These are phyloP conservation scores for Pinus albicaulis DNA, from an alignment of 75 land plant species.

Conservation along the genomic window DNA sequence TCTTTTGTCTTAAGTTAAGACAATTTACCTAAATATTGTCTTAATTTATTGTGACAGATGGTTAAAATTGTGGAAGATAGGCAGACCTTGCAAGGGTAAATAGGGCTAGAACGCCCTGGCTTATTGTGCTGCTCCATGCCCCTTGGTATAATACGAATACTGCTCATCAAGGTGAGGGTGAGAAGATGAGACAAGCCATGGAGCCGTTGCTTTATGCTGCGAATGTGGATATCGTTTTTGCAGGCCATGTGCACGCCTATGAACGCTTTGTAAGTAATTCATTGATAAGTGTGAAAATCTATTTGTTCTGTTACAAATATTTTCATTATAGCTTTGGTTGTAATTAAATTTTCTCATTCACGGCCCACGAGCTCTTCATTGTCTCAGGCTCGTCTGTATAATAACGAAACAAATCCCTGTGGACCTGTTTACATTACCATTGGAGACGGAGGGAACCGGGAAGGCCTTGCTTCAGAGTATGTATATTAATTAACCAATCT, in stretches of 20 bases:
- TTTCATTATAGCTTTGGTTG: no score
- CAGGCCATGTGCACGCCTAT: slow-evolving; percentile 99
- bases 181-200: slow-evolving; percentile 75
- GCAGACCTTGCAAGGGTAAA: slow-evolving; percentile 75
- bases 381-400: slow-evolving; percentile 35
- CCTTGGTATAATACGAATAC: slow-evolving; percentile 96
- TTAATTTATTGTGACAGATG: no score
- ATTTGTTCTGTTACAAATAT: not conserved
- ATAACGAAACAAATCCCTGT: slow-evolving; percentile 28
- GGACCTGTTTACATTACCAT: slow-evolving; percentile 58
- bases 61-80: not conserved
- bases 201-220: slow-evolving; percentile 75
- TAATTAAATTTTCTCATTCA: no score
- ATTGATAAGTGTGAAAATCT: not conserved
- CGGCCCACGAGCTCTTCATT: not conserved
- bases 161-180: slow-evolving; percentile 88
- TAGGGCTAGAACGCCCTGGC: slow-evolving; percentile 82
- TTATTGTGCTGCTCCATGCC: slow-evolving; percentile 76
- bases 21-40: no score
- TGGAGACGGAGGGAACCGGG: slow-evolving; percentile 64
- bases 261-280: slow-evolving; percentile 77
- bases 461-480: slow-evolving; percentile 55
- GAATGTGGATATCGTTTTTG: slow-evolving; percentile 73
- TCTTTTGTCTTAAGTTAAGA: no score
- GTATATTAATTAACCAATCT: not conserved